Evolutionary conservation across 2,329 filamentous ascomycete species (phyloP), one percentile per base, ranked within the genome.

Genomic region (Colletotrichum aenigma): DNA sequence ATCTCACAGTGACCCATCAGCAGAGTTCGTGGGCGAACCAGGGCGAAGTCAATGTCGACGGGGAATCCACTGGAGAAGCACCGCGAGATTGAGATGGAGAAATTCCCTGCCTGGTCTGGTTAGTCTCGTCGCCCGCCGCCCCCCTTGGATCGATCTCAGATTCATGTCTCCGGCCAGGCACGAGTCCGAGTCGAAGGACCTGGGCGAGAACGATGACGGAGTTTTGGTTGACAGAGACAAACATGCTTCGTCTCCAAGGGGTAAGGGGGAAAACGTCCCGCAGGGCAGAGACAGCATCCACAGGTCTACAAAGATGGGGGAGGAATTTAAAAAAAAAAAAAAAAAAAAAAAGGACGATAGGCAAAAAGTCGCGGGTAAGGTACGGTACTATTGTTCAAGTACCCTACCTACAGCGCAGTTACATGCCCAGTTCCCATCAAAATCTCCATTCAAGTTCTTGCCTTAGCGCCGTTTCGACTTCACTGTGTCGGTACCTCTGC

Each of bases 381-480:
- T 36, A 48, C 43, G 43, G 43, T 48, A 21, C 10, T 48, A n/a
- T 48, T 48, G 43, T 43, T 43, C 0, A 43, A 43, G 38, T 43
- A 10, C 38, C 38, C 16, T 43, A n/a, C 38, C 38, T 43, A 43
- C 38, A 43, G 38, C 38, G 38, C 16, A 43, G 38, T n/a, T 43
- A 43, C 38, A 43, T 10, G 18, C 16, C 38, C 16, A 48, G n/a
- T 55, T 66, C 66, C 61, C 68, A 52, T 71, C 72, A 38, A 61
- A 61, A 71, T 74, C 71, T 66, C 71, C 62, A 71, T 75, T 21
- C 43, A 48, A 48, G 43, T n/a, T 61, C 30, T 60, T 62, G 72
- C 52, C 36, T 36, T 72, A 75, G 73, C 69, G 73, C 55, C 62
- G 62, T 75, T 66, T 72, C 69, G 73, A 67, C 72, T 66, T 30